A percentile compares a stretch with the other conserved stretches of the same genome.
Conservation (phyloP, 1,284 basidiomycete species). For the Sutorius eximius region DNA sequence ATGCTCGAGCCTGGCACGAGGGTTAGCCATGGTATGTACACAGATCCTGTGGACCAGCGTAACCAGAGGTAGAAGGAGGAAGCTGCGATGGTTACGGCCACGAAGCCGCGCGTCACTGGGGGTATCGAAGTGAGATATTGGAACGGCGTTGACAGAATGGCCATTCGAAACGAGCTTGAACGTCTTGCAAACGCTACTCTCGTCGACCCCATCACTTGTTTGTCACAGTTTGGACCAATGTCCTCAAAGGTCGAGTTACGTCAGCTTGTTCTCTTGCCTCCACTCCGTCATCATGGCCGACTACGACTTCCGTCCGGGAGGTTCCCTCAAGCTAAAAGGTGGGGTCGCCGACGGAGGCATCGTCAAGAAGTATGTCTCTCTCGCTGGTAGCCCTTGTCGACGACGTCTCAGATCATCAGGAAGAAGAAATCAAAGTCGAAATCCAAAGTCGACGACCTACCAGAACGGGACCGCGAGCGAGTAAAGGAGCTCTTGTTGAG, state of each 20-base stretch:
- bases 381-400: neutral
- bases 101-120: conserved; percentile 76
- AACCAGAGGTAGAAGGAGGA: conserved; percentile 70
- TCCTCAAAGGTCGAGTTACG: conserved; percentile 25
- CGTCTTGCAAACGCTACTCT: conserved; percentile 8
- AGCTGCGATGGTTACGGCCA: conserved; percentile 62
- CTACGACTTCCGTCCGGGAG: conserved; percentile 84
- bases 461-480: conserved; percentile 46
- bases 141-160: conserved; percentile 68
- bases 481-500: conserved; percentile 51
- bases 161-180: conserved; percentile 47
- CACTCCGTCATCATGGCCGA: conserved; percentile 58
- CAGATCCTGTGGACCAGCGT: conserved; percentile 50
- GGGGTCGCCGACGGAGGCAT: conserved; percentile 73
- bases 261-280: conserved; percentile 25
- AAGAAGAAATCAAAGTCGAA: conserved; percentile 87
- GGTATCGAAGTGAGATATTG: conserved; percentile 70
- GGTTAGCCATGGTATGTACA: conserved; percentile 71
- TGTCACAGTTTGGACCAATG: conserved; percentile 22
- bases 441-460: conserved; percentile 34
- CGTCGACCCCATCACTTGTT: conserved; percentile 10
- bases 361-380: conserved; percentile 72
- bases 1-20: conserved; percentile 82
- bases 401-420: conserved; percentile 41
- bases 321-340: conserved; percentile 88